Base-by-base conservation (phyloP, 306 rosid genomes). In the Alnus rubra region DNA sequence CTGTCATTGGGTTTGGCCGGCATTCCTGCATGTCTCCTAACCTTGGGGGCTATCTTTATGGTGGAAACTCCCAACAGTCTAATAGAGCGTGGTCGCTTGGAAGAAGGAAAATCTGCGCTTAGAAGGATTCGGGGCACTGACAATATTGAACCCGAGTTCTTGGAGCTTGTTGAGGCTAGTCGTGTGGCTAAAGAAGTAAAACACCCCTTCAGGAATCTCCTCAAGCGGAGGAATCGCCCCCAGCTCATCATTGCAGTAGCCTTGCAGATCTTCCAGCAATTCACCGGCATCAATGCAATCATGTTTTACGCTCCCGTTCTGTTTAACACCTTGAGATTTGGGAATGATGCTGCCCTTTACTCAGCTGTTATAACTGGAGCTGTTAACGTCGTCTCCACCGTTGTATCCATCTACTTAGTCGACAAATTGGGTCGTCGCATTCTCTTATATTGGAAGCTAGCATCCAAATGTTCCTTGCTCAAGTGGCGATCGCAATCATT, bases 51-150 rank as follows among this genome's bases (percentile, higher is more conserved):
- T 16, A 79, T 86, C 30, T 12, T 94, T 23, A 97, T 92, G 54
- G 97, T 92, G 60, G 98, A 94, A 77, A 94, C 98, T 12, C 98
- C 98, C 0, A 94, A 87, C 87, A 92, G 97, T 81, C 89, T 94
- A 62, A 83, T 94, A 0, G 97, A 92, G 71, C 94, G 98, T 2
- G 98, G 90, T 81, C 89, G n/a, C 54, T 14, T 86, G 10, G 97
- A 92, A n/a, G 85, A 94, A 88, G 98, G 98, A 30, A 92, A 82
- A 86, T 37, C 73, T 13, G 94, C 80, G 28, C 84, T 94, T 0
- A 86, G 58, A 71, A 94, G 79, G 77, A 92, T 94, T 5, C 83
- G 97, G 0, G 98, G 98, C 76, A 86, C 85, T 7, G 79, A 90
- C 18, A 91, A 94, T 19, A 11, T 94, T 0, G 97, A 94, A 18